Base-by-base conservation (phyloP, 148 eudicot genomes). In the Arbutus unedo region DNA sequence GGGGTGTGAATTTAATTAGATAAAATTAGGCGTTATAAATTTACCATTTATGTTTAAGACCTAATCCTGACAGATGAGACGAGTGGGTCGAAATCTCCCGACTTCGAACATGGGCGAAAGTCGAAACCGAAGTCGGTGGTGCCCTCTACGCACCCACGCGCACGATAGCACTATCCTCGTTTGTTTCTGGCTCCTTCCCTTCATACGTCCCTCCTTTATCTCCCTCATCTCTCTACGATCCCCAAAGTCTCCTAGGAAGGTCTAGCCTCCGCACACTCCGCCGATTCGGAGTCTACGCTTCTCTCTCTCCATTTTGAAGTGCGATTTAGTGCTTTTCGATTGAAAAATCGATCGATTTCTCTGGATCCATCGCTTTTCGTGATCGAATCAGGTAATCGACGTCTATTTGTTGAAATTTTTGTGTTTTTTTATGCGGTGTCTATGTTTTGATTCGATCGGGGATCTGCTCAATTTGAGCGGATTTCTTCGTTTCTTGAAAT, bases 141-240 rank as follows among this genome's bases (percentile, higher is more conserved):
- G 38, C 38, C 38, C 38, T 31, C 71, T 31, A 25, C 71, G 71
- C 44, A 25, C 71, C 71, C 71, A 25, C 15, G 71, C 71, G 71
- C 71, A 66, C 71, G 71, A 66, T 66, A 25, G 44, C 71, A 10
- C 43, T 10, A 5, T 25, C 16, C 71, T 31, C 43, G 10, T 11
- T 25, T 25, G 71, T 66, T 66, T 66, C 43, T 66, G 71, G 71
- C 71, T 66, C 23, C 66, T 59, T 59, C 71, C 44, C 71, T 66
- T 66, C 31, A 66, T 66, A 41, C 31, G 43, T 6, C 66, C 25
- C 31, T 25, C 71, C 5, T 31, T 43, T 31, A 31, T 23, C 71
- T 66, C 44, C 43, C 21, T 77, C 49, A 4, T 77, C 48, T 9
- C 57, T 54, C 16, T 31, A 0, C 56, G 19, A 66, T 79, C 56